Conservation (phyloP, 75 land plant genomes). For the Larix kaempferi region DNA sequence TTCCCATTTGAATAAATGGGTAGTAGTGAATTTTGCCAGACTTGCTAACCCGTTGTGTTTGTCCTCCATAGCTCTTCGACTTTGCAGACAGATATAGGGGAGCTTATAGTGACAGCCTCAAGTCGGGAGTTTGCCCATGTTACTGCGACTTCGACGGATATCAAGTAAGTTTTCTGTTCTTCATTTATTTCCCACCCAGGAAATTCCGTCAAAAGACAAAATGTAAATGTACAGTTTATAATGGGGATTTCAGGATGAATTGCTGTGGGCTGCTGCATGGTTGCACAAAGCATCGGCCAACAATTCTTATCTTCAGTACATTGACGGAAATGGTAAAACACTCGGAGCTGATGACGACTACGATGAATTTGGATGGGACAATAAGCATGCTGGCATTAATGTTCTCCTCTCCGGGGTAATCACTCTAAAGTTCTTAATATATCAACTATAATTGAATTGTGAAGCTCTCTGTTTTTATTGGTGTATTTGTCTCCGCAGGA, state of each 20-base stretch:
- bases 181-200: too few relatives aligned
- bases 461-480: not conserved
- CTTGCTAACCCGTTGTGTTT: too few relatives aligned
- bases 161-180: slow-evolving; percentile 31
- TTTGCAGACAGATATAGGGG: slow-evolving; percentile 84
- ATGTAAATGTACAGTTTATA: too few relatives aligned
- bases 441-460: not conserved
- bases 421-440: not conserved
- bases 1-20: not conserved
- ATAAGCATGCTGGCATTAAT: slow-evolving; percentile 96
- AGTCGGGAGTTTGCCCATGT: slow-evolving; percentile 74
- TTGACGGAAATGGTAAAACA: slow-evolving; percentile 53
- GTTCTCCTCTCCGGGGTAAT: slow-evolving; percentile 77
- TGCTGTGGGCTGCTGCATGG: slow-evolving; percentile 97
- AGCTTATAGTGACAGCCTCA: slow-evolving; percentile 73
- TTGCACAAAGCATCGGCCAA: slow-evolving; percentile 73
- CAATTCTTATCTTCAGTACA: slow-evolving; percentile 65
- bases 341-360: slow-evolving; percentile 68
- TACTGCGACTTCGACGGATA: slow-evolving; percentile 93
- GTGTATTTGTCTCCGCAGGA: slow-evolving; percentile 29
- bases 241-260: slow-evolving; percentile 56
- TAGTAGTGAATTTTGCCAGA: too few relatives aligned
- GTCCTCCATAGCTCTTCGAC: slow-evolving; percentile 57
- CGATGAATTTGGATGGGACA: slow-evolving; percentile 86
- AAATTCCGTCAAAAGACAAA: too few relatives aligned